These are phyloP conservation scores for Xerocomus potaroensis DNA, from an alignment of 768 basidiomycete genomes.

Conservation along the genomic window DNA sequence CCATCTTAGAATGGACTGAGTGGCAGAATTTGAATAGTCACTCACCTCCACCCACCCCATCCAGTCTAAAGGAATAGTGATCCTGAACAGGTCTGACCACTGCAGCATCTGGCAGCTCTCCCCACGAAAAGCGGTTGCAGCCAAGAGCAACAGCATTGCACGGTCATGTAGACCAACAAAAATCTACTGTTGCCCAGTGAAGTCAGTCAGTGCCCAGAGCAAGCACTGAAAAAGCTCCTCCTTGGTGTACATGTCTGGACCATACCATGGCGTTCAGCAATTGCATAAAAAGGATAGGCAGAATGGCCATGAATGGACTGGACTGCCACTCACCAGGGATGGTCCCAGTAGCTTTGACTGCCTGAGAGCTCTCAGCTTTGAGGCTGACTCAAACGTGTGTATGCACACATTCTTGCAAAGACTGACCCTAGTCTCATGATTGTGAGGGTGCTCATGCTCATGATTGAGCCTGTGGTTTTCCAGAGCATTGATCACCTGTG, in stretches of 20 bases:
- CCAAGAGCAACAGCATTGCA: conserved; percentile 2
- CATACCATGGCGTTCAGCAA: too few species aligned
- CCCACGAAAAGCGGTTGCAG: not conserved
- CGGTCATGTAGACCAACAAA: not conserved
- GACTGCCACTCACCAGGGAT: too few species aligned
- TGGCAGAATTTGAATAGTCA: too few species aligned
- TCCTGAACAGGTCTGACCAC: conserved; percentile 4
- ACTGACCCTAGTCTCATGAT: not conserved
- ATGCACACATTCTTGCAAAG: not conserved
- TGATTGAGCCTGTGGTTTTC: conserved; percentile 18
- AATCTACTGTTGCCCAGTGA: not conserved
- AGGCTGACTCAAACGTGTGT: not conserved
- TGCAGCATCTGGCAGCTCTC: conserved; percentile 2
- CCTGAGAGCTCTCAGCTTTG: too few species aligned
- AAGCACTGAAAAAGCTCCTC: conserved; percentile 1
- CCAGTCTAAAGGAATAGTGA: not conserved
- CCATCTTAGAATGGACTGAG: too few species aligned
- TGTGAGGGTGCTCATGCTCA: conserved; percentile 1
- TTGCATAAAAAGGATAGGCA: too few species aligned
- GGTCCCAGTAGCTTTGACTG: too few species aligned
- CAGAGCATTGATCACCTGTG: conserved; percentile 29
- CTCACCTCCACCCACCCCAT: not conserved
- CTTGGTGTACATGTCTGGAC: not conserved
- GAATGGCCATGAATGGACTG: too few species aligned
- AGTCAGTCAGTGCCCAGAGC: conserved; percentile 1